Evolutionary conservation across 805 yeast species (phyloP), one percentile per base, ranked within the genome.

Genomic region (Saccharomycopsis microspora): DNA sequence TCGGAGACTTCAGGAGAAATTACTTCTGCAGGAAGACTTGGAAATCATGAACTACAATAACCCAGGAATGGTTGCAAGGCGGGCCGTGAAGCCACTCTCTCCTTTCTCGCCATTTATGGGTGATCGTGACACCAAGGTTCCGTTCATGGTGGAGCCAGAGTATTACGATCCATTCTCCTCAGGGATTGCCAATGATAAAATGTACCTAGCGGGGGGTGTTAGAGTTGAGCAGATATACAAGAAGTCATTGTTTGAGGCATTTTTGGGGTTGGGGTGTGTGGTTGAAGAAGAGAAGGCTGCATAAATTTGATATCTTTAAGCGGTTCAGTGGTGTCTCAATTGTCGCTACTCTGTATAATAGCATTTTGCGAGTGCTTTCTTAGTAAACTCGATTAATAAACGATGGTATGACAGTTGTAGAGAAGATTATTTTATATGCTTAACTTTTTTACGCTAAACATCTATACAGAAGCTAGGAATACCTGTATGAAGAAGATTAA

Each of bases 81-180:
- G 49, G 52, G 60, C 50, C 41, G 60, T 56, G 48, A 55, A 55
- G 44, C 46, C 19, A 19, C 19, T 46, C 9, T 50, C 72, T 4
- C 97, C 97, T 11, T 90, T 89, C 62, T 88, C 97, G 7, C 97
- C 97, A 5, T 90, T 90, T 65, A 80, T 82, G 59, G 97, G 97
- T 41, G 97, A 90, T 64, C 71, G 93, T 52, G 80, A 82, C 50
- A 52, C 67, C 5, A 64, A 68, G 29, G 69, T 70, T 5, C 5
- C 10, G 5, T 32, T 34, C 19, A 66, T 63, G 7, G 64, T 80
- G 19, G 57, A 59, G 34, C 67, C 58, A 1, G 54, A 57, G 31
- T 83, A 82, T 60, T 71, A 69, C 49, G 93, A 85, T 60, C 86
- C 90, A 27, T 72, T 75, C 47, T 68, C 80, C 64, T 65, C 74